phyloP scores from a whole-genome alignment of 2,329 filamentous ascomycete species.

The Xylariaceae sp. region DNA sequence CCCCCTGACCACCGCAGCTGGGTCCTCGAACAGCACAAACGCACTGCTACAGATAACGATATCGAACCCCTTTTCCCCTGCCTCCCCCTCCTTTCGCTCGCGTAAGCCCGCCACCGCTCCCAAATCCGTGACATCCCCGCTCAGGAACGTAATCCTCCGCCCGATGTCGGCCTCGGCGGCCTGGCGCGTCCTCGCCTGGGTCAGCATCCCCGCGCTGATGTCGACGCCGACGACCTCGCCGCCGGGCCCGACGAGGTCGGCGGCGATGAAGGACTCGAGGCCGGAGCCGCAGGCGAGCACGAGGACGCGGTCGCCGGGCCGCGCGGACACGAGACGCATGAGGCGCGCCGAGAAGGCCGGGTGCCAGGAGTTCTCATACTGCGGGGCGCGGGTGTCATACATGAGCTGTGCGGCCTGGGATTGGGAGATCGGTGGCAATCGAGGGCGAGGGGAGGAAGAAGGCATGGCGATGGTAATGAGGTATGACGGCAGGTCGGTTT shows the following conservation, averaged over 20 bases:
- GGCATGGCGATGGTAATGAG: no score
- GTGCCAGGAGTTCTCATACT: conserved; percentile 3
- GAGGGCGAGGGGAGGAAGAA: no score
- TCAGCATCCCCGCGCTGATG: neutral
- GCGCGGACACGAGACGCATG: neutral
- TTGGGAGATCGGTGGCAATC: neutral
- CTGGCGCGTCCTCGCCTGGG: neutral
- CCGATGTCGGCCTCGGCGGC: neutral
- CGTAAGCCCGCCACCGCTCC: neutral
- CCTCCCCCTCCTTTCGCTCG: neutral
- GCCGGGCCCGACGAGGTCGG: neutral
- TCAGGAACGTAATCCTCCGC: neutral
- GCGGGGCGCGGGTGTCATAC: neutral
- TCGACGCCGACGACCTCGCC: conserved; percentile 1
- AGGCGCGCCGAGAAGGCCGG: neutral
- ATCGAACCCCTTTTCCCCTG: neutral
- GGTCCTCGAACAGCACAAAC: conserved; percentile 1
- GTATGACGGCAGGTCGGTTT: no score
- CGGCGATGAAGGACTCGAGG: conserved; percentile 1
- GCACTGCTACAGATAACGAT: conserved; percentile 3
- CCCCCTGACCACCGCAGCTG: neutral
- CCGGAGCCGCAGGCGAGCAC: conserved; percentile 1
- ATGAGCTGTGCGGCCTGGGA: conserved; percentile 1
- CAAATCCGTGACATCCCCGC: neutral
- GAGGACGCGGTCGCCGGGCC: neutral